Conservation (phyloP, 2,329 filamentous ascomycete genomes). For the Aspergillus japonicus region DNA sequence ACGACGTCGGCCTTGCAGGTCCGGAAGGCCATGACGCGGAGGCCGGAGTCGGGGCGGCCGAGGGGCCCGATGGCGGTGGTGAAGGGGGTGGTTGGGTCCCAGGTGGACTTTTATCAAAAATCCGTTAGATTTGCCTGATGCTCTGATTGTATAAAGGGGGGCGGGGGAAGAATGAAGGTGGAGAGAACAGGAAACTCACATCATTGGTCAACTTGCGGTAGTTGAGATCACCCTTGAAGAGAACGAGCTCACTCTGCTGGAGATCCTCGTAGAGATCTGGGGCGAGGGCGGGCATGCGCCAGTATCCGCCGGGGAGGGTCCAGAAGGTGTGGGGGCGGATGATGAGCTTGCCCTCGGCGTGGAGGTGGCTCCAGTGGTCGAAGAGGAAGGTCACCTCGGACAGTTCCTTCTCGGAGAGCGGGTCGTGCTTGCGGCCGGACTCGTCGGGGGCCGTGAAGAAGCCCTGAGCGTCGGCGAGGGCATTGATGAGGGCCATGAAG, state of each 20-base stretch:
- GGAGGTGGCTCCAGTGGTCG: conserved; percentile 73
- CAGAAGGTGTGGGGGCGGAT: conserved; percentile 87
- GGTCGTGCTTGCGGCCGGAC: conserved; percentile 55
- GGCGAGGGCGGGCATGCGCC: conserved; percentile 72
- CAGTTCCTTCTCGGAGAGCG: conserved; percentile 66
- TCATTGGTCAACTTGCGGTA: conserved; percentile 91
- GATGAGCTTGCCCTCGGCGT: conserved; percentile 79
- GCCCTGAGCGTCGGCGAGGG: conserved; percentile 69
- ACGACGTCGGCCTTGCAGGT: conserved; percentile 98
- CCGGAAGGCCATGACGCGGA: conserved; percentile 81
- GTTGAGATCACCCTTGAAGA: conserved; percentile 98
- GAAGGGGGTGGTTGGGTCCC: conserved; percentile 88
- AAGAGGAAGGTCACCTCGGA: conserved; percentile 74
- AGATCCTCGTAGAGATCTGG: conserved; percentile 72
- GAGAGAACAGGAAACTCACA: conserved; percentile 54
- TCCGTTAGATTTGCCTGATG: neutral
- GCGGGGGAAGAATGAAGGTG: neutral
- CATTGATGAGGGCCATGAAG: conserved; percentile 77
- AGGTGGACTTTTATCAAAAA: conserved; percentile 57
- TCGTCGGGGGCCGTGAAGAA: conserved; percentile 80
- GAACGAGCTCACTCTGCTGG: conserved; percentile 77
- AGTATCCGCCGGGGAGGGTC: conserved; percentile 85
- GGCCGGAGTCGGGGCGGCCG: conserved; percentile 68
- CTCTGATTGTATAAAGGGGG: neutral
- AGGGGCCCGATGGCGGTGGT: conserved; percentile 79